Evolutionary conservation across 768 basidiomycete genomes (phyloP), one percentile per base, ranked within the genome.

Genomic region (Tephrocybe rancida): DNA sequence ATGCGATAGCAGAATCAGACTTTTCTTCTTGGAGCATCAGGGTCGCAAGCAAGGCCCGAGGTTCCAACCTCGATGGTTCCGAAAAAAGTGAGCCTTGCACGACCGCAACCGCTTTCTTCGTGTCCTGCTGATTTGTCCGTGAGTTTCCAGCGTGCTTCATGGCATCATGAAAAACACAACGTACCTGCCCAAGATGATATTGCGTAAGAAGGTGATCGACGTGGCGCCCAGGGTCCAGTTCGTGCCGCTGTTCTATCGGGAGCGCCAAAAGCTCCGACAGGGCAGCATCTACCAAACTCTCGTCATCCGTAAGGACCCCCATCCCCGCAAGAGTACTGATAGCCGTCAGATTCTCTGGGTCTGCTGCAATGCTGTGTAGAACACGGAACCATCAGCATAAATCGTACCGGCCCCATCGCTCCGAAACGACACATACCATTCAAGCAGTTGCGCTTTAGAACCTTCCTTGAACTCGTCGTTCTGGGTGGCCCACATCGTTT

Each of bases 311-410:
- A 48, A 95, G 70, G 50, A 94, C 85, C 10, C 92, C 94, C 83
- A 97, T 93, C n/a, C 89, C 90, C 0, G 90, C 90, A 1, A 98
- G 80, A 0, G 86, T 81, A 42, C 88, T 90, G 67, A 96, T 89
- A 1, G 92, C 92, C 49, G 81, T 76, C 45, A 94, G 66, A 63
- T 95, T 92, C 56, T 88, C 88, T 0, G 87, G 80, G 64, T 96
- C 90, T 22, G 77, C 69, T 0, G 86, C 77, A 58, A 97, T 88
- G 62, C 95, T 96, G 18, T 48, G 24, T 43, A 25, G 29, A 37
- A 44, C 48, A 25, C 42, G 47, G 38, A 45, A 49, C 47, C 14
- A 39, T 54, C 19, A 60, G 43, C 46, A 25, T 30, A 45, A 32
- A 37, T 16, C 19, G 16, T 30, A 30, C 29, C 13, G 35, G 35